Conservation (phyloP, 208 protist genomes). For the Crithidia bombi region DNA sequence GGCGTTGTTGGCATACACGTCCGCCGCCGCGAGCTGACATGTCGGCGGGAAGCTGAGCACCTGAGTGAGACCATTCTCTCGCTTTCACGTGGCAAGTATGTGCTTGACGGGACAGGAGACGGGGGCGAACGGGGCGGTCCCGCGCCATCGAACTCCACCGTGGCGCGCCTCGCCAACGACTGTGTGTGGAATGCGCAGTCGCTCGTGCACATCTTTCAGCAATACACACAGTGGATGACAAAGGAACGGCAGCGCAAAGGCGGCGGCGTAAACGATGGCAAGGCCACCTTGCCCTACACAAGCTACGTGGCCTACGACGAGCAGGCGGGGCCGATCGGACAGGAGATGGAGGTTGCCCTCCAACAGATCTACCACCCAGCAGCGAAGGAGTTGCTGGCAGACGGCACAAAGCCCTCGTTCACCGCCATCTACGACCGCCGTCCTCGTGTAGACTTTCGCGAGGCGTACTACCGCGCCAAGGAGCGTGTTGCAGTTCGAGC, state of each 20-base stretch:
- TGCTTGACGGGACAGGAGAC: constrained; percentile 9
- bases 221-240: constrained; percentile 15
- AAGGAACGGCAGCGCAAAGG: neutral
- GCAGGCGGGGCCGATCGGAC: constrained; percentile 9
- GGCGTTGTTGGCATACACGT: constrained; percentile 19
- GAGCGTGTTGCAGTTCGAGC: neutral
- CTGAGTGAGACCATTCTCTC: constrained; percentile 2
- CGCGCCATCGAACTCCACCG: neutral
- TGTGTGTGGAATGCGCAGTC: constrained; percentile 19
- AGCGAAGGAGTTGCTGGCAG: neutral
- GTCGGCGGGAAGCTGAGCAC: constrained; percentile 19
- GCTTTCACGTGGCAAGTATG: constrained; percentile 12
- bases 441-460: neutral
- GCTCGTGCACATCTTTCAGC: constrained; percentile 11
- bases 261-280: neutral
- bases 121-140: neutral
- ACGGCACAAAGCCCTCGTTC: constrained; percentile 9
- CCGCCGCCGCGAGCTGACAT: constrained; percentile 20
- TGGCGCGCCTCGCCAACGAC: constrained; percentile 16
- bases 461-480: neutral
- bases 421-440: constrained; percentile 22
- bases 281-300: neutral
- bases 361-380: constrained; percentile 10
- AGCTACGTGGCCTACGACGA: constrained; percentile 22
- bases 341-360: constrained; percentile 16